These are phyloP conservation scores for Dendryphion nanum DNA, from an alignment of 2,329 filamentous ascomycete species.

Conservation along the genomic window DNA sequence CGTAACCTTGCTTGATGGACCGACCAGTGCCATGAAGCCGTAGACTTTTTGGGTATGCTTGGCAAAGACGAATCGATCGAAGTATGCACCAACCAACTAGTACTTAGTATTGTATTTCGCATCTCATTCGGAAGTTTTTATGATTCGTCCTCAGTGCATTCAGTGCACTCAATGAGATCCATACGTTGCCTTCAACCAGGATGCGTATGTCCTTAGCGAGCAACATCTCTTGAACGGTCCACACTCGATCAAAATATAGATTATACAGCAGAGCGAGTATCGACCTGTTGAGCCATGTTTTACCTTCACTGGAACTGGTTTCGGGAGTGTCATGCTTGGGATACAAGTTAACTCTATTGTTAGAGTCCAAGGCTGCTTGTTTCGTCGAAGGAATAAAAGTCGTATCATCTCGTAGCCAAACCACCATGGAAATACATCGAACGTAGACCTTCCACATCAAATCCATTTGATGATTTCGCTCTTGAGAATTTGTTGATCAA, in stretches of 20 bases:
- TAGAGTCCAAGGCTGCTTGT: neutral
- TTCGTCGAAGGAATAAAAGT: slow-evolving; percentile 1
- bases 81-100: neutral
- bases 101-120: neutral
- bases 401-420: slow-evolving; percentile 8
- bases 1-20: neutral
- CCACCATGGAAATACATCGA: slow-evolving; percentile 1
- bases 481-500: slow-evolving; percentile 3
- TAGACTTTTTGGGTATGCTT: neutral
- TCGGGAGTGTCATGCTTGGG: neutral
- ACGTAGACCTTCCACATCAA: slow-evolving; percentile 9
- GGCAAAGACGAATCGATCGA: neutral
- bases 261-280: neutral
- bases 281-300: neutral
- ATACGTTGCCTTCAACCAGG: slow-evolving; percentile 1
- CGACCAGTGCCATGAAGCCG: neutral
- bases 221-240: neutral
- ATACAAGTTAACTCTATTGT: neutral
- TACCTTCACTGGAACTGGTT: neutral
- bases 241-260: neutral
- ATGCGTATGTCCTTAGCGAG: neutral
- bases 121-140: neutral
- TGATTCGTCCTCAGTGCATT: neutral
- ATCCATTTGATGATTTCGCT: slow-evolving; percentile 6
- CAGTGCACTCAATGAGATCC: neutral